A percentile compares a stretch with the other conserved stretches of the same genome.
phyloP scores from a whole-genome alignment of 148 eudicot genomes.

The Rhododendron molle region DNA sequence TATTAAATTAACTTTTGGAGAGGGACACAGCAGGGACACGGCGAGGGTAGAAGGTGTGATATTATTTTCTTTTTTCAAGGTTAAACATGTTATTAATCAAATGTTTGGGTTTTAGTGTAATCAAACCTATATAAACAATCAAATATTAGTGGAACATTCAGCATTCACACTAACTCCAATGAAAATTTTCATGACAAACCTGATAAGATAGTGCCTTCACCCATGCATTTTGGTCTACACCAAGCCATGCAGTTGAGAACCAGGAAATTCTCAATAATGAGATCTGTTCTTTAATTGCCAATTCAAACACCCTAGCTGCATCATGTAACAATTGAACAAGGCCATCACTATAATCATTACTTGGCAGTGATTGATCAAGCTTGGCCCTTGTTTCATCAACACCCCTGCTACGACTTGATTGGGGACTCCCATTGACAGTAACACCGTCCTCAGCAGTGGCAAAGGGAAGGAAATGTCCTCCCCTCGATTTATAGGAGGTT shows the following conservation, averaged over 20 bases:
- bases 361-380: slow-evolving; percentile 64
- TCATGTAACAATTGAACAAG: slow-evolving; percentile 87
- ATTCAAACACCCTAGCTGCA: slow-evolving; percentile 86
- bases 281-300: slow-evolving; percentile 65
- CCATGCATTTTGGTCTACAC: slow-evolving; percentile 84
- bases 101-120: neutral
- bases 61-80: neutral
- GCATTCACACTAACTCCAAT: neutral
- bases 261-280: slow-evolving; percentile 52
- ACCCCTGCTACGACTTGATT: slow-evolving; percentile 50
- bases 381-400: slow-evolving; percentile 60
- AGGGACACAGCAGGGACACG: neutral
- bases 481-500: slow-evolving; percentile 35
- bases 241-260: slow-evolving; percentile 93
- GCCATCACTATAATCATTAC: slow-evolving; percentile 65
- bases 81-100: neutral
- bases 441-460: slow-evolving; percentile 87
- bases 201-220: slow-evolving; percentile 82
- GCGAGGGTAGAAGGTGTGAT: neutral
- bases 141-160: neutral
- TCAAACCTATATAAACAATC: neutral
- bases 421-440: slow-evolving; percentile 68
- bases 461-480: slow-evolving; percentile 30
- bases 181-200: slow-evolving; percentile 36
- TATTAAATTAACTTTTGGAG: no score